Percentiles rank a stretch among this genome's conserved stretches.
phyloP scores from a whole-genome alignment of 352 stramenopile species.

The Globisporangium takayamanum region DNA sequence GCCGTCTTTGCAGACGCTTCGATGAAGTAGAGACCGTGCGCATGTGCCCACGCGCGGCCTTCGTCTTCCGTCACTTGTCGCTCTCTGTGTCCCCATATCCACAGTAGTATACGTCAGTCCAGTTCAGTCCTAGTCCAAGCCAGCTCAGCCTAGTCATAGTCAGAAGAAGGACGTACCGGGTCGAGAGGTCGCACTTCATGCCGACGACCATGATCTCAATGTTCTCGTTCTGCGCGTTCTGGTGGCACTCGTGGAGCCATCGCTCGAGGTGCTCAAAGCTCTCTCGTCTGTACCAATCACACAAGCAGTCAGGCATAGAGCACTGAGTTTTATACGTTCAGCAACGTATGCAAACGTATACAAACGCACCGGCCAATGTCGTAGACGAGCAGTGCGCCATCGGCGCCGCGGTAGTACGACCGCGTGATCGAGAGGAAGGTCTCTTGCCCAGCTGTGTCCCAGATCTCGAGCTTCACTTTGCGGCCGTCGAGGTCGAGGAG shows the following conservation, averaged over 20 bases:
- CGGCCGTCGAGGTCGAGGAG: conserved; percentile 74
- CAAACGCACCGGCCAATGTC: conserved; percentile 53
- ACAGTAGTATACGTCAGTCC: background rate
- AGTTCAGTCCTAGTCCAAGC: too few species aligned
- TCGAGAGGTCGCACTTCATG: conserved; percentile 73
- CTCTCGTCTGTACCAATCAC: conserved; percentile 26
- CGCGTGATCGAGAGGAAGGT: conserved; percentile 87
- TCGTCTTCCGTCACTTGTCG: conserved; percentile 66
- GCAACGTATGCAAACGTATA: background rate
- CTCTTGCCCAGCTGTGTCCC: conserved; percentile 89
- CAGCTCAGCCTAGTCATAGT: background rate
- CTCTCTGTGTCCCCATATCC: conserved; percentile 14
- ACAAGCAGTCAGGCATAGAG: background rate
- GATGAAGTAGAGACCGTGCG: conserved; percentile 74
- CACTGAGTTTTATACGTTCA: background rate
- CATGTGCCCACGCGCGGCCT: conserved; percentile 49
- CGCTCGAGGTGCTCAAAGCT: conserved; percentile 73
- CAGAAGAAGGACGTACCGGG: conserved; percentile 16
- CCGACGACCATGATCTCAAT: conserved; percentile 84
- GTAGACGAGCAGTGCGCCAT: conserved; percentile 86
- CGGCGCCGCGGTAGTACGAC: conserved; percentile 84
- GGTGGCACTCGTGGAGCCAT: conserved; percentile 79
- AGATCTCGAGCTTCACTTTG: conserved; percentile 90
- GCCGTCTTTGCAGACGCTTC: conserved; percentile 81
- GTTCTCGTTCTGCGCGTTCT: conserved; percentile 82